A percentile compares a stretch with the other conserved stretches of the same genome.
phyloP scores from a whole-genome alignment of 164 flowering plant genomes.

The Nelumbo lutea region DNA sequence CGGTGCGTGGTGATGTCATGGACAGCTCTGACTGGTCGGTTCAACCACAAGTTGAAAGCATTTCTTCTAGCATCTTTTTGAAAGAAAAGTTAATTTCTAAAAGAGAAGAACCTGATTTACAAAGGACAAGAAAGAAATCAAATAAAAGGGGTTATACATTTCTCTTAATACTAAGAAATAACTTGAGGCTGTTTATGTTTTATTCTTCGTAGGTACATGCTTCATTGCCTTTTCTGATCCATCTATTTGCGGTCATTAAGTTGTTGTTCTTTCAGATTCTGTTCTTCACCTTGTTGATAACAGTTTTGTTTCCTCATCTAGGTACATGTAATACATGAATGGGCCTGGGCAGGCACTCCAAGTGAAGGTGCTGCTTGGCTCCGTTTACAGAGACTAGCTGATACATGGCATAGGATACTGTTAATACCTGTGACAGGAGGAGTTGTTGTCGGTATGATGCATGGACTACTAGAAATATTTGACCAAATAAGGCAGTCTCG shows the following conservation, averaged over 20 bases:
- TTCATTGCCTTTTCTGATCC: background rate
- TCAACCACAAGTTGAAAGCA: no score
- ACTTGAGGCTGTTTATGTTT: no score
- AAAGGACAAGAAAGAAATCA: no score
- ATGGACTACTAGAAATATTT: slow-evolving; percentile 87
- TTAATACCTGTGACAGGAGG: slow-evolving; percentile 96
- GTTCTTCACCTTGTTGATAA: slow-evolving; percentile 14
- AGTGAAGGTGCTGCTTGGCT: slow-evolving; percentile 99
- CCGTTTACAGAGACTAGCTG: slow-evolving; percentile 84
- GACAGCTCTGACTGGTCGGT: no score
- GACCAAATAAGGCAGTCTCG: slow-evolving; percentile 75
- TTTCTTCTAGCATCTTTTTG: no score
- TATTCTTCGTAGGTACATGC: background rate
- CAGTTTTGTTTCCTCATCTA: slow-evolving; percentile 18
- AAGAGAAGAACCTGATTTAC: no score
- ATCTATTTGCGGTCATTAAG: background rate
- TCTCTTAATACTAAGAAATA: no score
- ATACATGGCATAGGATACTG: slow-evolving; percentile 96
- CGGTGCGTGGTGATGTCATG: no score
- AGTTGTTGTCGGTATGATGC: slow-evolving; percentile 97
- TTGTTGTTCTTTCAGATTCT: background rate
- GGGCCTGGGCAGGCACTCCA: slow-evolving; percentile 99
- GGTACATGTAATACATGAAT: slow-evolving; percentile 94
- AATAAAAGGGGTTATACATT: no score
- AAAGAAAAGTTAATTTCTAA: no score